Evolutionary conservation across 345 rosid species (phyloP).

Genomic region (Eucalyptus erythrocorys): DNA sequence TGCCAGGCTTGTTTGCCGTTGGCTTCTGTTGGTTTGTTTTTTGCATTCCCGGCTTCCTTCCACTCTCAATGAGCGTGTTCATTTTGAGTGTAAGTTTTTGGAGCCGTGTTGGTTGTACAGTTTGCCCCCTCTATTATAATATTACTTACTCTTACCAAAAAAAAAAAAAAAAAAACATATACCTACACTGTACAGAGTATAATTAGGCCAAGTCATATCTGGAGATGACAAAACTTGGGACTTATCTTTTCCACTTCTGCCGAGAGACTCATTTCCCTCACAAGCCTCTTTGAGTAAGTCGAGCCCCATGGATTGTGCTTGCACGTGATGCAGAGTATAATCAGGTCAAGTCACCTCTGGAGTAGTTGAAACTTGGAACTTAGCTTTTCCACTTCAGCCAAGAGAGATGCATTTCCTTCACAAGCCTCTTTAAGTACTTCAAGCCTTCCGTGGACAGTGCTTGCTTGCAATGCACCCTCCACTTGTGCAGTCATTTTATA

Average conservation of each 20-base stretch:
- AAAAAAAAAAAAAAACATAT: too few relatives aligned
- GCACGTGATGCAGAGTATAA: background rate
- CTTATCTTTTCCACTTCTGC: constrained; percentile 45
- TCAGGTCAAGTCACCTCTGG: background rate
- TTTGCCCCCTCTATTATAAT: too few relatives aligned
- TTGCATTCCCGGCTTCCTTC: too few relatives aligned
- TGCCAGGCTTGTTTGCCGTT: too few relatives aligned
- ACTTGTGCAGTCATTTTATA: background rate
- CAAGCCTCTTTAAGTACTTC: constrained; percentile 47
- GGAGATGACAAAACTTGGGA: background rate
- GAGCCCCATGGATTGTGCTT: constrained; percentile 6
- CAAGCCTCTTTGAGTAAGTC: constrained; percentile 42
- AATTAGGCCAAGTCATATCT: background rate
- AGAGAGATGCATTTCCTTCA: constrained; percentile 44
- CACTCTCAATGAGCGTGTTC: too few relatives aligned
- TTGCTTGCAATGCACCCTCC: constrained; percentile 1
- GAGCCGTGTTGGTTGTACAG: too few relatives aligned
- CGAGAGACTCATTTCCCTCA: constrained; percentile 35
- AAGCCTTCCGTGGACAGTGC: constrained; percentile 17
- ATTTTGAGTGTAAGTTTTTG: too few relatives aligned
- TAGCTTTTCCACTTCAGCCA: constrained; percentile 51
- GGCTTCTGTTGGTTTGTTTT: too few relatives aligned
- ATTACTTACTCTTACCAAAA: too few relatives aligned
- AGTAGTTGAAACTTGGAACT: background rate
- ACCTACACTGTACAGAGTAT: constrained; percentile 1